phyloP scores from a whole-genome alignment of 495 filamentous ascomycete genomes.

The Neurospora terricola region DNA sequence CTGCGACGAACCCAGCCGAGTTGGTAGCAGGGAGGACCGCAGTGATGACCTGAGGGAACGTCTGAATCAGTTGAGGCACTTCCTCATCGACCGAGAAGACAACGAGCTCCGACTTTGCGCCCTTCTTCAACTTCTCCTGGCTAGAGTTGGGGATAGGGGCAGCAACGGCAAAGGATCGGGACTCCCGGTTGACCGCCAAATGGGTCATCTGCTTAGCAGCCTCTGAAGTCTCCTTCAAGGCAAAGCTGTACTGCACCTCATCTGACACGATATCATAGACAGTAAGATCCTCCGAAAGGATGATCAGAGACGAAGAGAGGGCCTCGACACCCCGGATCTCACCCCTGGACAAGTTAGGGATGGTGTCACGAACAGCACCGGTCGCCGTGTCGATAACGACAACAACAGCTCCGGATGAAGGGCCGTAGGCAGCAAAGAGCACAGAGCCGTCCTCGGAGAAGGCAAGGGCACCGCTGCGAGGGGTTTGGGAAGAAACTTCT shows the following conservation, averaged over 20 bases:
- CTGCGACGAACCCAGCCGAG: slow-evolving; percentile 50
- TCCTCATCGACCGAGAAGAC: slow-evolving; percentile 43
- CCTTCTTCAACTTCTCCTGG: slow-evolving; percentile 17
- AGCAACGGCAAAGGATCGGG: slow-evolving; percentile 49
- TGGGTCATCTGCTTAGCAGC: slow-evolving; percentile 39
- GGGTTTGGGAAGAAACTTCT: slow-evolving; percentile 3
- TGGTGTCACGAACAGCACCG: slow-evolving; percentile 42
- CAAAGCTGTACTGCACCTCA: slow-evolving; percentile 43
- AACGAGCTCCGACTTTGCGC: slow-evolving; percentile 36
- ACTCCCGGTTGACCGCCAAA: slow-evolving; percentile 48
- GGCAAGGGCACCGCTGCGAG: slow-evolving; percentile 44
- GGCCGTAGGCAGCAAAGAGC: slow-evolving; percentile 50
- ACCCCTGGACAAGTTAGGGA: slow-evolving; percentile 44
- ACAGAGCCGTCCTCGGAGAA: slow-evolving; percentile 86
- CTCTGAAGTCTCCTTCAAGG: slow-evolving; percentile 19
- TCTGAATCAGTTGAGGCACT: slow-evolving; percentile 39
- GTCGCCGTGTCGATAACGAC: slow-evolving; percentile 48
- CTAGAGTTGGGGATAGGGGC: slow-evolving; percentile 27
- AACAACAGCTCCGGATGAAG: slow-evolving; percentile 37
- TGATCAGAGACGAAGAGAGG: slow-evolving; percentile 49
- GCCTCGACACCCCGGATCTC: slow-evolving; percentile 47
- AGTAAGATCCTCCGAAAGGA: slow-evolving; percentile 49
- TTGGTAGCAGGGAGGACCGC: slow-evolving; percentile 41
- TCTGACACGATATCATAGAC: slow-evolving; percentile 61
- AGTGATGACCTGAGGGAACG: slow-evolving; percentile 39